Base-by-base conservation (phyloP, 2,329 filamentous ascomycete species). In the Diatrype stigma region DNA sequence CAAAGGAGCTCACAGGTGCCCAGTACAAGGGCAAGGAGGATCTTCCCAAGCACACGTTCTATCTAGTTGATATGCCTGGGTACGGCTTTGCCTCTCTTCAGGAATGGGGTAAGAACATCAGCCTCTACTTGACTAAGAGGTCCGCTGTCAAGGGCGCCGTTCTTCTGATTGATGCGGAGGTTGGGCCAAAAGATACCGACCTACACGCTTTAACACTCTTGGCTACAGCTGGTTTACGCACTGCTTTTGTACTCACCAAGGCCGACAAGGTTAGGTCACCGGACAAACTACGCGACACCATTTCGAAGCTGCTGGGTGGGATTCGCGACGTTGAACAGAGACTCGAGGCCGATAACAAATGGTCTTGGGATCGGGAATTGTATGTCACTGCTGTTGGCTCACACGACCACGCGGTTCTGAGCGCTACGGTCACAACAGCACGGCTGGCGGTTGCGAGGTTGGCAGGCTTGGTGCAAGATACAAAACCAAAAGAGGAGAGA, bases 231-330 rank as follows among this genome's bases (percentile, higher is more conserved):
- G 70, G 71, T 10, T 69, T 76, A 28, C 68, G 69, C 47, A 79
- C 77, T 1, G 60, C 73, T 6, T 72, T 82, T 1, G 72, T 82
- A 4, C 62, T 84, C 46, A 84, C 81, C 11, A 82, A 82, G 64
- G 77, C 75, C 14, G 81, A 84, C 58, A 82, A 81, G 61, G 63
- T 59, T 45, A 67, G 62, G 59, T 60, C 55, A 22, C 26, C 64
- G 47, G 58, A 60, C 23, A 50, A 58, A 8, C 45, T 67, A 14
- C 58, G 56, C 16, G 50, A 57, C 22, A 66, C 61, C 1, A 66
- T 61, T 53, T 51, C n/a, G 42, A 58, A 56, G 48, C n/a, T 63
- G 16, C 61, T 56, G 56, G 67, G 69, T 10, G 57, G 46, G 26
- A 56, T 64, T 23, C 50, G 54, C 14, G 49, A 55, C 8, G 57